A percentile compares a stretch with the other conserved stretches of the same genome.
Evolutionary conservation across 371 early-diverging fungal genomes (phyloP).

Genomic region (Aphelidium insulamus): DNA sequence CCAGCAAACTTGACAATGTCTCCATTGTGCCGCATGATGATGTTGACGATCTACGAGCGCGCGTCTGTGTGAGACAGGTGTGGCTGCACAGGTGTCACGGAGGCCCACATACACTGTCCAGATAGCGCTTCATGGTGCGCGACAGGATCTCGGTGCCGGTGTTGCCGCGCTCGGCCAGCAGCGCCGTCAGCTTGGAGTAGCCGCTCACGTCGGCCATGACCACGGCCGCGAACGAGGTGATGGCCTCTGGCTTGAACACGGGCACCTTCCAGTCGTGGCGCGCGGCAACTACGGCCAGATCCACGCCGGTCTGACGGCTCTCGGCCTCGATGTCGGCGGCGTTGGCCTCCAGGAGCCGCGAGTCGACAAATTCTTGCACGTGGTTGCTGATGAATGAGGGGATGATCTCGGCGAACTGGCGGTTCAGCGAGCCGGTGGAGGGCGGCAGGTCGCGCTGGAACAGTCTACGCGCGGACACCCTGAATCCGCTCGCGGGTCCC

Average conservation of each 20-base stretch:
- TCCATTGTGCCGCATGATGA: slow-evolving; percentile 16
- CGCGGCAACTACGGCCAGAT: background rate
- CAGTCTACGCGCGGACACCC: background rate
- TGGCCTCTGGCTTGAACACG: slow-evolving; percentile 8
- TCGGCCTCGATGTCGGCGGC: background rate
- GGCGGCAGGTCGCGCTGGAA: background rate
- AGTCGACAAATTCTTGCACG: slow-evolving; percentile 11
- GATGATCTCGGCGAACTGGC: background rate
- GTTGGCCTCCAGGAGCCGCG: background rate
- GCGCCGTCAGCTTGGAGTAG: slow-evolving; percentile 14
- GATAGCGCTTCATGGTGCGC: slow-evolving; percentile 23
- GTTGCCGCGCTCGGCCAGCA: slow-evolving; percentile 17
- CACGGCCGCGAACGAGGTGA: slow-evolving; percentile 16
- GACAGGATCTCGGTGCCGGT: slow-evolving; percentile 17
- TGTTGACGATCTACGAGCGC: slow-evolving; percentile 17
- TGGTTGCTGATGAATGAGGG: slow-evolving; percentile 22
- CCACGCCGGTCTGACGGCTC: background rate
- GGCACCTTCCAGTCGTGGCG: background rate
- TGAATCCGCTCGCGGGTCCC: too few species aligned
- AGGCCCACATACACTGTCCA: slow-evolving; percentile 20
- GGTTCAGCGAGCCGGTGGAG: background rate
- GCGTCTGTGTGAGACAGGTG: background rate
- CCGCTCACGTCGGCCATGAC: slow-evolving; percentile 27
- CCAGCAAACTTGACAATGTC: slow-evolving; percentile 32
- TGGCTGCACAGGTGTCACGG: background rate